Conservation (phyloP, 192 early-diverging fungal species). For the Backusella mclennaniae region DNA sequence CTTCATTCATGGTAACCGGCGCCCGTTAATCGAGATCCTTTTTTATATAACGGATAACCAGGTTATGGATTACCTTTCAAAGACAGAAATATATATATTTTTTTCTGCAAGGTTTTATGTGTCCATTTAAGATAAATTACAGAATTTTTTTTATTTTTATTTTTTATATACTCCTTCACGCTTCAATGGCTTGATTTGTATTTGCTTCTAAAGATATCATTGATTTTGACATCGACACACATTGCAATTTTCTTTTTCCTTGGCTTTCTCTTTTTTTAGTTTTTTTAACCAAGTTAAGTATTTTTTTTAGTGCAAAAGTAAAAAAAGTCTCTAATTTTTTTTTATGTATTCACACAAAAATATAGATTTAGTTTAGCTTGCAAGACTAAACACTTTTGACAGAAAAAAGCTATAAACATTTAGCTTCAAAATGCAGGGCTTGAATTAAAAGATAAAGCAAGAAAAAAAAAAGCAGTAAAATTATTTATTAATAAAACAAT, state of each 20-base stretch:
- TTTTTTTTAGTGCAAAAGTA: background rate
- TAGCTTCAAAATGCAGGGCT: background rate
- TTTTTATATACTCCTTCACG: background rate
- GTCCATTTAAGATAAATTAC: background rate
- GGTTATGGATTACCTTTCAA: background rate
- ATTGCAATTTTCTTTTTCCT: background rate
- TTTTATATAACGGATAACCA: background rate
- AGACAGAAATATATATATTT: background rate
- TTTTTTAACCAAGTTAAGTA: conserved; percentile 5
- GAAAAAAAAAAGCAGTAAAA: background rate
- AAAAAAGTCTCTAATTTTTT: background rate
- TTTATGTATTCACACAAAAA: background rate
- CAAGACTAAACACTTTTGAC: background rate
- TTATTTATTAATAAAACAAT: background rate
- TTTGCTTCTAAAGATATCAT: background rate
- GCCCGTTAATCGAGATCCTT: background rate
- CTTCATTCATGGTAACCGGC: background rate
- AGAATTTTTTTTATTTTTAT: background rate
- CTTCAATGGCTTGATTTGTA: background rate
- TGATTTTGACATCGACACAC: background rate
- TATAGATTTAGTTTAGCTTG: background rate
- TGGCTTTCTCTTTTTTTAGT: background rate
- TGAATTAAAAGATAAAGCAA: background rate
- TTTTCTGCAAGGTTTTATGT: background rate
- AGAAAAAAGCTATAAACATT: background rate